Base-by-base conservation (phyloP, 2,329 filamentous ascomycete genomes). In the Pseudogymnoascus sp. region DNA sequence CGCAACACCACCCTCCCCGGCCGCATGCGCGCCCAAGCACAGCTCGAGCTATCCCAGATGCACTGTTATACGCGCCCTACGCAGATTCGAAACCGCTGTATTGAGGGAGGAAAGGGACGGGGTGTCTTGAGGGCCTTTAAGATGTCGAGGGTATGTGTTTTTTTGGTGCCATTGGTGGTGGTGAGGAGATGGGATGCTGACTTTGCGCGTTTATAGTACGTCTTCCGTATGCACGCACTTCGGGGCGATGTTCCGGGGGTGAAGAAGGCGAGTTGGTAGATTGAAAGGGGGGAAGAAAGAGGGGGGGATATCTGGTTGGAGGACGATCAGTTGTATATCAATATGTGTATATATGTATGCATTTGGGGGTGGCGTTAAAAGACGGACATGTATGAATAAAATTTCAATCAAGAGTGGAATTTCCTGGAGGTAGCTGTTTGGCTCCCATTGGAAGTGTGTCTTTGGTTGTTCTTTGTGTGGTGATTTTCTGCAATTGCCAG, bases 111-210 rank as follows among this genome's bases (percentile, higher is more conserved):
- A n/a, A 92, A 91, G 75, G 89, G 89, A 16, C 84, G 91, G 69
- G 91, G 92, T 88, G 82, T 99, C n/a, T 82, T 97, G 68, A 86
- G 91, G 64, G 93, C 95, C 73, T 99, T 99, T 73, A 91, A 92
- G 77, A 84, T 99, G 83, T 87, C 89, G 64, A 84, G 93, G 79
- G 93, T 97, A 83, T 75, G 91, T 81, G n/a, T 21, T 18, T 8
- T 16, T 28, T 8, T 4, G 5, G 8, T 18, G 46, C 46, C n/a
- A 34, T 56, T 56, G 46, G n/a, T 3, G n/a, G 25, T 5, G 10
- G 46, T n/a, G 25, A 5, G 50, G 50, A 63, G 25, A 62, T 63
- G 18, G 56, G 28, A 56, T 46, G 64, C 66, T 74, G 46, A 73
- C 63, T 59, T 62, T 36, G n/a, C 56, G 44, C 65, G 62, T 62